phyloP scores from a whole-genome alignment of 2,329 filamentous ascomycete species.

The Fusarium pseudoanthophilum region DNA sequence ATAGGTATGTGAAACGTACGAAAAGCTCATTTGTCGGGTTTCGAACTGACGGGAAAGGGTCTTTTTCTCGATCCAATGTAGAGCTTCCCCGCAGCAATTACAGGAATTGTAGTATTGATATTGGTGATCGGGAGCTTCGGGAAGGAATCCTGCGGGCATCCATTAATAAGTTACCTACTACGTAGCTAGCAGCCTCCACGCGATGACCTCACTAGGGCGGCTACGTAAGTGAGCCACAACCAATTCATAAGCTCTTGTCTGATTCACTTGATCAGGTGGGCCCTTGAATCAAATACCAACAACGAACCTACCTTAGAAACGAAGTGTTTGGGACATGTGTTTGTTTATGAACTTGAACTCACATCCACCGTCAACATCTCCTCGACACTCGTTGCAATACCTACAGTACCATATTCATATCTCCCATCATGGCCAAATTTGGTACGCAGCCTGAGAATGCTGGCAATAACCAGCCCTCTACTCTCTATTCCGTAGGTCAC shows the following conservation, averaged over 20 bases:
- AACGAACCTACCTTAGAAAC: background rate
- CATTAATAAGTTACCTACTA: background rate
- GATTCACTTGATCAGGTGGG: conserved; percentile 3
- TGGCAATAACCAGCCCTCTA: conserved; percentile 30
- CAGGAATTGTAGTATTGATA: conserved; percentile 2
- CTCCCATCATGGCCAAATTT: conserved; percentile 21
- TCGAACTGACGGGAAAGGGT: background rate
- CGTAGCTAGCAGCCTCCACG: conserved; percentile 3
- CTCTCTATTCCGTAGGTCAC: conserved; percentile 43
- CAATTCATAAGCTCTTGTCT: conserved; percentile 16
- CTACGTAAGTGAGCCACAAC: conserved; percentile 37
- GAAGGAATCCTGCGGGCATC: conserved; percentile 11
- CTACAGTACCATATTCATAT: background rate
- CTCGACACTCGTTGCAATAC: background rate
- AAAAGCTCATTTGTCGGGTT: background rate
- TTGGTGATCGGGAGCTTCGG: conserved; percentile 33
- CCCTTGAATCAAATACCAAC: background rate
- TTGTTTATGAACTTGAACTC: background rate
- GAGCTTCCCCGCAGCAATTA: background rate
- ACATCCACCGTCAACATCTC: background rate
- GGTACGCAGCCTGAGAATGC: conserved; percentile 10
- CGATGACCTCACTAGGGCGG: conserved; percentile 40
- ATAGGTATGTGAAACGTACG: background rate
- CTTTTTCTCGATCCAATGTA: background rate
- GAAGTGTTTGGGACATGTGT: background rate